Evolutionary conservation across 106 monocot species (phyloP).

Genomic region (Acanthochlamys bracteata): DNA sequence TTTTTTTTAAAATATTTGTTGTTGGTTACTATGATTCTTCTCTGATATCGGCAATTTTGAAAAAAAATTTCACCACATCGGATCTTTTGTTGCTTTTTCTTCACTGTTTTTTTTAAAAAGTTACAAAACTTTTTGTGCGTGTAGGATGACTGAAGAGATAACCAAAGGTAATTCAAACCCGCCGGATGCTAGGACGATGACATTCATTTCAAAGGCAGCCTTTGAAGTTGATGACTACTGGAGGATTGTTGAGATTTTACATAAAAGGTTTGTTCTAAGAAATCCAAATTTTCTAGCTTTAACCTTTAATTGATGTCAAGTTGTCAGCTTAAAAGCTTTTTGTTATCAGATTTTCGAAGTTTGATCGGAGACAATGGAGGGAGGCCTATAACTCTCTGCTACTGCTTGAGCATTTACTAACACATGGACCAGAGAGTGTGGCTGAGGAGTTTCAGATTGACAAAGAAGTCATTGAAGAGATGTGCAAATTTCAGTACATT

Average conservation of each 20-base stretch:
- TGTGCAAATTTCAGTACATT: slow-evolving; percentile 43
- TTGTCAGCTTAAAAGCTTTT: background rate
- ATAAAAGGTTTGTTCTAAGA: slow-evolving; percentile 34
- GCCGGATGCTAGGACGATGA: slow-evolving; percentile 60
- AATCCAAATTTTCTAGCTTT: background rate
- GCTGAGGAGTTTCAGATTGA: slow-evolving; percentile 59
- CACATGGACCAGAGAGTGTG: slow-evolving; percentile 63
- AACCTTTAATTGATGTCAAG: background rate
- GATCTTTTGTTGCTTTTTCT: too few species aligned
- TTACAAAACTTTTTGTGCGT: too few species aligned
- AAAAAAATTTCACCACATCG: too few species aligned
- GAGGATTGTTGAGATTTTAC: slow-evolving; percentile 57
- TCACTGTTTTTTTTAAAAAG: too few species aligned
- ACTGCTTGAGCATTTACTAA: slow-evolving; percentile 67
- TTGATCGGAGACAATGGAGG: slow-evolving; percentile 62
- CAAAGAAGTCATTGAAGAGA: slow-evolving; percentile 20
- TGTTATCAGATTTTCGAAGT: slow-evolving; percentile 39
- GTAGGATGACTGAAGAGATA: slow-evolving; percentile 43
- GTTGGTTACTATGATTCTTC: background rate
- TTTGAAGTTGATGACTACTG: slow-evolving; percentile 72
- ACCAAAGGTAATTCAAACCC: slow-evolving; percentile 38
- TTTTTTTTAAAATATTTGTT: background rate
- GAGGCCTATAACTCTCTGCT: slow-evolving; percentile 58
- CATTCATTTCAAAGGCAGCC: slow-evolving; percentile 54
- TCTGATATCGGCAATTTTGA: too few species aligned